These are phyloP conservation scores for Sphaerostilbella broomeana DNA, from an alignment of 2,329 filamentous ascomycete genomes.

Conservation along the genomic window DNA sequence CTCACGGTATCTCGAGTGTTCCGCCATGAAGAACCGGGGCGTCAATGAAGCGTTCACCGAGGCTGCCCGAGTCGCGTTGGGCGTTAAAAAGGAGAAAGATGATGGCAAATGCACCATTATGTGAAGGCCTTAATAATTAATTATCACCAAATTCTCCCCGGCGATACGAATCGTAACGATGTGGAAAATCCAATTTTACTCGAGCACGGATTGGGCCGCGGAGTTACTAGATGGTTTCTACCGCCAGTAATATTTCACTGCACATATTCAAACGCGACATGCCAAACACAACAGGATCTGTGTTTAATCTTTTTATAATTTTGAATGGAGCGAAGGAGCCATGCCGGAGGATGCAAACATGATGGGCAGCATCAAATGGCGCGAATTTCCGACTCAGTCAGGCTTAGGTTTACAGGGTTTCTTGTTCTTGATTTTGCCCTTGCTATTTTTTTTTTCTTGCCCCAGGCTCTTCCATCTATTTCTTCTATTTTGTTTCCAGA, in stretches of 20 bases:
- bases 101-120: constrained; percentile 56
- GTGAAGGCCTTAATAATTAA: constrained; percentile 32
- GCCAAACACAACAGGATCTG: constrained; percentile 4
- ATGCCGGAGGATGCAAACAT: constrained; percentile 2
- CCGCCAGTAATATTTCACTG: too few species aligned
- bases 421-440: constrained; percentile 1
- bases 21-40: constrained; percentile 93
- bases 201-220: too few species aligned
- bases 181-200: too few species aligned
- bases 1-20: constrained; percentile 93
- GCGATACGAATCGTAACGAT: too few species aligned
- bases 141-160: not conserved
- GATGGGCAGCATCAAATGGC: constrained; percentile 8
- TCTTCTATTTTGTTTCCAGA: not conserved
- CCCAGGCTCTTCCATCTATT: not conserved
- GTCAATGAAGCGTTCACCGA: constrained; percentile 99
- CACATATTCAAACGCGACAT: constrained; percentile 14
- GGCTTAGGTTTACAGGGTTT: too few species aligned
- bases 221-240: too few species aligned
- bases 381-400: constrained; percentile 8
- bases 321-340: constrained; percentile 9
- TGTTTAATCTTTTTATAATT: constrained; percentile 13
- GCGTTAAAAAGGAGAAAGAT: constrained; percentile 59
- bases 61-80: constrained; percentile 86
- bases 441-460: constrained; percentile 3